Evolutionary conservation across 1,139 yeast species (phyloP).

Genomic region (Wickerhamomyces sp.): DNA sequence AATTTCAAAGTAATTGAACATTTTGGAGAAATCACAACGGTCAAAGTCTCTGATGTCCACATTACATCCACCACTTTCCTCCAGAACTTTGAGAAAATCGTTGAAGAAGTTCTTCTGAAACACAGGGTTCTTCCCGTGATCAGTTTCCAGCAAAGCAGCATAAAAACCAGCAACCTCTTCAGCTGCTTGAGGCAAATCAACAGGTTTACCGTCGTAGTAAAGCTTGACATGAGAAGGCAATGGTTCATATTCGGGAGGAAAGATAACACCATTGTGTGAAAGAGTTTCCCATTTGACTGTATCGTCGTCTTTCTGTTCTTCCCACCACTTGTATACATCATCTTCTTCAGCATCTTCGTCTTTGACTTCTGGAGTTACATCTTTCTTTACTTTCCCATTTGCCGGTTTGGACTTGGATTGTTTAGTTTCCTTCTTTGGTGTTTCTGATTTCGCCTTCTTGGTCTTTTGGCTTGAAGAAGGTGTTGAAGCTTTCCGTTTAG

Average conservation of each 20-base stretch:
- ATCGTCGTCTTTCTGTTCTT: constrained; percentile 67
- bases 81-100: constrained; percentile 67
- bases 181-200: constrained; percentile 69
- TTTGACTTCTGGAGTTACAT: constrained; percentile 13
- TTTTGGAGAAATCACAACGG: constrained; percentile 74
- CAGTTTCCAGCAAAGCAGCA: constrained; percentile 84
- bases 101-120: constrained; percentile 83
- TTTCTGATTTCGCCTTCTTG: constrained; percentile 1
- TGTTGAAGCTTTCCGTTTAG: constrained; percentile 3
- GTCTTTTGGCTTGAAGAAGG: constrained; percentile 2
- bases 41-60: constrained; percentile 54
- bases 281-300: constrained; percentile 81
- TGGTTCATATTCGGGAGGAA: constrained; percentile 90
- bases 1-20: constrained; percentile 66
- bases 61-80: constrained; percentile 62
- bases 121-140: constrained; percentile 81
- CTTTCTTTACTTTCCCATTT: constrained; percentile 9
- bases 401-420: background rate
- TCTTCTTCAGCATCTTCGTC: constrained; percentile 47
- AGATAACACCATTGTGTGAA: constrained; percentile 85
- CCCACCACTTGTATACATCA: constrained; percentile 85
- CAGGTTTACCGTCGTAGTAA: constrained; percentile 71
- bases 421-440: background rate
- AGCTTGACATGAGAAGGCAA: constrained; percentile 76
- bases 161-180: constrained; percentile 97